Conservation (phyloP, 2,329 filamentous ascomycete genomes). For the Diaporthe humulicola region DNA sequence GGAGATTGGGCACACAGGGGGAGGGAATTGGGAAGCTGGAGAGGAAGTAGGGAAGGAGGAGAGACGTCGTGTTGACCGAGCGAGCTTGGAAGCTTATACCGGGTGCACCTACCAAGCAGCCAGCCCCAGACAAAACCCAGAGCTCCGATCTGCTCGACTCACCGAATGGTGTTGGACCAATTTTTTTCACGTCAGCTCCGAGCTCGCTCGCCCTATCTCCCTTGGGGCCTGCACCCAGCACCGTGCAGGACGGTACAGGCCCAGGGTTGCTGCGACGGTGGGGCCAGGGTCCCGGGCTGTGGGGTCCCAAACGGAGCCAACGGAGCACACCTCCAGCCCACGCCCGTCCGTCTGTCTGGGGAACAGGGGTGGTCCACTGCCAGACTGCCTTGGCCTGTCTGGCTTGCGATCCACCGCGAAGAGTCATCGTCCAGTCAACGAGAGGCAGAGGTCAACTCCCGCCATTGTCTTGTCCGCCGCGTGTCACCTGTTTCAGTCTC, state of each 20-base stretch:
- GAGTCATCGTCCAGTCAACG: constrained; percentile 7
- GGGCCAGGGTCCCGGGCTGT: constrained; percentile 31
- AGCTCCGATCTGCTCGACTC: constrained; percentile 38
- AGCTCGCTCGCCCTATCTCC: constrained; percentile 28
- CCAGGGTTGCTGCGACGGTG: constrained; percentile 21
- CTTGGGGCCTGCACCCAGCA: constrained; percentile 4
- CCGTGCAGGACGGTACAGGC: neutral
- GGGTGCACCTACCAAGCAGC: neutral
- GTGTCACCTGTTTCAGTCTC: constrained; percentile 23
- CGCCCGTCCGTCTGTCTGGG: constrained; percentile 23
- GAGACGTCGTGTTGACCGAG: constrained; percentile 26
- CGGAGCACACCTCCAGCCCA: neutral
- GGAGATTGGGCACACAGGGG: constrained; percentile 49
- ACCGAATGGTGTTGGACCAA: constrained; percentile 40
- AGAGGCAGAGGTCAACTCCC: neutral
- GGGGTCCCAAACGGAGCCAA: constrained; percentile 16
- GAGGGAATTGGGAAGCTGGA: constrained; percentile 46
- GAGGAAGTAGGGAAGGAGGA: constrained; percentile 42
- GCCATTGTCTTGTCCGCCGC: neutral
- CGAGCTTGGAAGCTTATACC: constrained; percentile 32
- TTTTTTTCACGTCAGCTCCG: constrained; percentile 36
- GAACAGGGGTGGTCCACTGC: constrained; percentile 9
- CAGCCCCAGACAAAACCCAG: constrained; percentile 10
- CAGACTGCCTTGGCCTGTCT: constrained; percentile 5
- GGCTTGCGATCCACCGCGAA: neutral